These are phyloP conservation scores for Talaromyces pinophilus DNA, from an alignment of 2,329 filamentous ascomycete genomes.

Conservation along the genomic window DNA sequence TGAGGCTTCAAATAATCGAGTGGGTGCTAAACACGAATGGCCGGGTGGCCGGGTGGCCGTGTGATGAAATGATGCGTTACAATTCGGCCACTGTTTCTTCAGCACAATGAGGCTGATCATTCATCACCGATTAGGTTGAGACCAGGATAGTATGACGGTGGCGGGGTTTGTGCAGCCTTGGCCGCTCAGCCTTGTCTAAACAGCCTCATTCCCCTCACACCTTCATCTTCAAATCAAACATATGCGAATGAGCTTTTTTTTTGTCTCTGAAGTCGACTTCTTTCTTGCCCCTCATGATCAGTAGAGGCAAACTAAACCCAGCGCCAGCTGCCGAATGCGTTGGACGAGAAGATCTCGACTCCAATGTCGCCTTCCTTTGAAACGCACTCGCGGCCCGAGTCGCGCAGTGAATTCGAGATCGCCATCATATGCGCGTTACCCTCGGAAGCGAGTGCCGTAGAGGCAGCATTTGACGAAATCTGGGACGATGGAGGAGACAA, in stretches of 20 bases:
- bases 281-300: neutral
- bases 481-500: neutral
- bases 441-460: constrained; percentile 2
- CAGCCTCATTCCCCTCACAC: neutral
- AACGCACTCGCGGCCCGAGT: neutral
- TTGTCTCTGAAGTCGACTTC: neutral
- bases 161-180: neutral
- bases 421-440: constrained; percentile 7
- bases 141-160: neutral
- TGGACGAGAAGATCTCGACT: neutral
- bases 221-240: neutral
- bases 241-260: neutral
- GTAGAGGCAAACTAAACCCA: neutral
- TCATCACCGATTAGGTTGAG: neutral
- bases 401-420: constrained; percentile 3
- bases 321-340: neutral
- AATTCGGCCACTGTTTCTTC: neutral
- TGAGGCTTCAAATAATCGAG: neutral
- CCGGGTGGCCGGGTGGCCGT: neutral
- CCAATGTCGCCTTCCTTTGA: neutral
- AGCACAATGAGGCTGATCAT: neutral
- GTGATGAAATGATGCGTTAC: neutral
- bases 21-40: too few species aligned
- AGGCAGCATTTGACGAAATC: constrained; percentile 4
- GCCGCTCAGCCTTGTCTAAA: neutral